Evolutionary conservation across 1,284 basidiomycete genomes (phyloP).

Genomic region (Puccinia hordei): DNA sequence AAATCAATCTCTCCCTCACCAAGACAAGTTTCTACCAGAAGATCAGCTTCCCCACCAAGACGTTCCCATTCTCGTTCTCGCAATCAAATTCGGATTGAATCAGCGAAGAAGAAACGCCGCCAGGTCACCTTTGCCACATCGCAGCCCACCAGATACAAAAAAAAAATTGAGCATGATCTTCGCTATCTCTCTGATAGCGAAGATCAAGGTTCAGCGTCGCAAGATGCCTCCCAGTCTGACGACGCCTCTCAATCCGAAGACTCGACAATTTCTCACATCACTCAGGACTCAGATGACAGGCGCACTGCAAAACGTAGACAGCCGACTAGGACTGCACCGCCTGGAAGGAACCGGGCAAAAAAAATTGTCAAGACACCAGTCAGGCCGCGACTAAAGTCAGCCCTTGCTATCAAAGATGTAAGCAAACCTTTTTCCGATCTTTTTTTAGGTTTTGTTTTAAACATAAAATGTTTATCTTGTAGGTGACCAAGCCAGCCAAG

Average conservation of each 20-base stretch:
- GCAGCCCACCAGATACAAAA: slow-evolving; percentile 12
- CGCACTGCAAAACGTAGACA: background rate
- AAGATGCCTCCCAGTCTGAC: background rate
- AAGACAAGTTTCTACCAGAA: background rate
- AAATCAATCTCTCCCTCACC: slow-evolving; percentile 1
- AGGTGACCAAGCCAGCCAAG: slow-evolving; percentile 5
- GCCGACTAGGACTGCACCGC: background rate
- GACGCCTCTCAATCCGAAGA: background rate
- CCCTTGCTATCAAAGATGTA: background rate
- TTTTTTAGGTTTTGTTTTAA: background rate
- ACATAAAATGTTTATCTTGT: background rate
- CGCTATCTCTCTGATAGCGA: background rate
- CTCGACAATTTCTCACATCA: background rate
- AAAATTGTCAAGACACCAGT: background rate
- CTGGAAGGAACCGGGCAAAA: background rate
- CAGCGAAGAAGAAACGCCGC: background rate
- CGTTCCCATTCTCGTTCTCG: background rate
- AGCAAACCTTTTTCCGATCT: background rate
- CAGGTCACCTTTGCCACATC: background rate
- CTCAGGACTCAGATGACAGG: background rate
- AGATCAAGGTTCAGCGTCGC: background rate
- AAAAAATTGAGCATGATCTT: background rate
- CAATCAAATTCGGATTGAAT: background rate
- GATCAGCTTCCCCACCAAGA: slow-evolving; percentile 1
- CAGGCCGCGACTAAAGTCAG: background rate